Percentiles rank a stretch among this genome's conserved stretches.
These are phyloP conservation scores for Nicotiana otophora DNA, from an alignment of 257 asterid genomes.

Conservation along the genomic window DNA sequence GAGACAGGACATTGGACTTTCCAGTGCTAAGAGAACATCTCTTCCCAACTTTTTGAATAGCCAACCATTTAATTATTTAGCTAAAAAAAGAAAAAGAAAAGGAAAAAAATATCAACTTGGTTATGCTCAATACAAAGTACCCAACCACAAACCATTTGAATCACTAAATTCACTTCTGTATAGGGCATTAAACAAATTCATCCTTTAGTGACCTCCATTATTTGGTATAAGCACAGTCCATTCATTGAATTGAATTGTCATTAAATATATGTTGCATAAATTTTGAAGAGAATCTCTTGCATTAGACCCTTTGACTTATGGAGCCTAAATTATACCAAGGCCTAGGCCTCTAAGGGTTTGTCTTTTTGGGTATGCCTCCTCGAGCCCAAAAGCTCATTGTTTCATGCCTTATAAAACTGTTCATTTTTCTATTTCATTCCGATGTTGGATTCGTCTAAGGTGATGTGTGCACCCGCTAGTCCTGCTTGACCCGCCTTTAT, in stretches of 20 bases:
- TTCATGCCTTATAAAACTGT: no score
- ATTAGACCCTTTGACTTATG: background rate
- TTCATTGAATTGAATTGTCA: no score
- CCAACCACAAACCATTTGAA: constrained; percentile 32
- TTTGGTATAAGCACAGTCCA: background rate
- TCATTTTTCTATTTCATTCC: no score
- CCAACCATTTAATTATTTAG: constrained; percentile 6
- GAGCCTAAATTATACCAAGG: background rate
- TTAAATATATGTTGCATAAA: background rate
- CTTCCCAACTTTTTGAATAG: constrained; percentile 18
- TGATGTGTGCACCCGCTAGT: no score
- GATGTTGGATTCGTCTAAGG: no score
- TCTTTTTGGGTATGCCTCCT: no score
- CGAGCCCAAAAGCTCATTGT: no score
- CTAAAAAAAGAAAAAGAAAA: background rate
- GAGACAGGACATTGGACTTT: constrained; percentile 10
- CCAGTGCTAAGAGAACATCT: constrained; percentile 32
- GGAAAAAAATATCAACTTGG: background rate
- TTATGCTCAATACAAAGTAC: constrained; percentile 18
- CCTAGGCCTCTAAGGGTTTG: no score
- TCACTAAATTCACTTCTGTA: background rate
- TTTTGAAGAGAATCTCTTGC: background rate
- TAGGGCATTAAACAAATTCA: background rate
- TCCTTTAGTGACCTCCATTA: background rate
- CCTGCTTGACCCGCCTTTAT: no score